Conservation (phyloP, 768 basidiomycete species). For the Lactarius vividus region DNA sequence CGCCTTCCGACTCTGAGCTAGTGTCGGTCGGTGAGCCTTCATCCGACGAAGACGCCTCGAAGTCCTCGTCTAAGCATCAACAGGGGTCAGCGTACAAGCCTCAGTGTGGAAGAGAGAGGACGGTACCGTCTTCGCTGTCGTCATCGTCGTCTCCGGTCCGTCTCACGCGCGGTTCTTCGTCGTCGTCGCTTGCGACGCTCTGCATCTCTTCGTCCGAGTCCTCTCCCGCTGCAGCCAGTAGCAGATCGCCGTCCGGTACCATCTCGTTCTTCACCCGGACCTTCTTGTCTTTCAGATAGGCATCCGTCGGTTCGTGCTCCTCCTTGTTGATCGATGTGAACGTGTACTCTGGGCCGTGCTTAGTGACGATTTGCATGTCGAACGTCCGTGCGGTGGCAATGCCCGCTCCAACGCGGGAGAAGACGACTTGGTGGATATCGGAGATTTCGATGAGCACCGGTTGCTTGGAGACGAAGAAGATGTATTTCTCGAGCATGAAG, state of each 20-base stretch:
- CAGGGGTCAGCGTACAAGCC: constrained; percentile 15
- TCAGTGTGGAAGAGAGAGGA: neutral
- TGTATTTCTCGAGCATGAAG: constrained; percentile 96
- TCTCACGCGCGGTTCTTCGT: constrained; percentile 52
- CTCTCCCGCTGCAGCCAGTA: constrained; percentile 64
- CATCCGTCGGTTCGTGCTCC: constrained; percentile 83
- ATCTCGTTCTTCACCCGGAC: constrained; percentile 95
- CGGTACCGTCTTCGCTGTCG: constrained; percentile 69
- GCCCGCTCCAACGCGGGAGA: constrained; percentile 89
- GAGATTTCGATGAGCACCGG: constrained; percentile 87
- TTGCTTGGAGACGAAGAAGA: constrained; percentile 97
- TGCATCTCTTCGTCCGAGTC: constrained; percentile 82
- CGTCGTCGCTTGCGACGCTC: constrained; percentile 71
- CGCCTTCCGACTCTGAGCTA: constrained; percentile 60
- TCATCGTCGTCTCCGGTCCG: constrained; percentile 59
- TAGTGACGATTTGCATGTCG: constrained; percentile 86
- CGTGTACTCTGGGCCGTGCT: constrained; percentile 78
- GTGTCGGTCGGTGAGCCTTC: constrained; percentile 81
- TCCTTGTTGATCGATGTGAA: constrained; percentile 97
- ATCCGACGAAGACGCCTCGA: constrained; percentile 82
- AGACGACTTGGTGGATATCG: constrained; percentile 86
- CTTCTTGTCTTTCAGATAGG: constrained; percentile 87
- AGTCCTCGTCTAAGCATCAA: constrained; percentile 75
- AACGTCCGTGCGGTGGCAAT: constrained; percentile 90
- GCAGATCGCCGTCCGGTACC: constrained; percentile 79